These are phyloP conservation scores for Neofusicoccum parvum DNA, from an alignment of 2,329 filamentous ascomycete species.

Conservation along the genomic window DNA sequence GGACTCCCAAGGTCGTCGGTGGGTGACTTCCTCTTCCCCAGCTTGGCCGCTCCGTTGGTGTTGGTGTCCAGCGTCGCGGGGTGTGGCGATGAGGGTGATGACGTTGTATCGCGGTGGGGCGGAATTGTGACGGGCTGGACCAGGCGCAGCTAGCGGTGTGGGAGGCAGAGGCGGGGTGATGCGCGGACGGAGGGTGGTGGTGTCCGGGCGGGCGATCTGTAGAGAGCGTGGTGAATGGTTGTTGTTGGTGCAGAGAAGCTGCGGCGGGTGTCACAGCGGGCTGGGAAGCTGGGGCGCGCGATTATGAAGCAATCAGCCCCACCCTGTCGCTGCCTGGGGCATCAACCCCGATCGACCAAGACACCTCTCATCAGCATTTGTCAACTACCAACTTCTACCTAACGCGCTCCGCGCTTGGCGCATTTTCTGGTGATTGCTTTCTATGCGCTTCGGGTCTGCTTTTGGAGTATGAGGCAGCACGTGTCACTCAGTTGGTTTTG, in stretches of 20 bases:
- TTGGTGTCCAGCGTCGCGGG: slow-evolving; percentile 20
- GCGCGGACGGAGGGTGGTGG: background rate
- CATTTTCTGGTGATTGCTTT: too few relatives aligned
- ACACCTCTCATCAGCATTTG: background rate
- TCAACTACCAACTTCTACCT: background rate
- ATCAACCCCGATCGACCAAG: background rate
- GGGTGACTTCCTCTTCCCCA: slow-evolving; percentile 45
- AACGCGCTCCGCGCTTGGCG: too few relatives aligned
- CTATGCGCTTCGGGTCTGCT: too few relatives aligned
- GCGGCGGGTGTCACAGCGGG: slow-evolving; percentile 4
- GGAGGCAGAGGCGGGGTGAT: background rate
- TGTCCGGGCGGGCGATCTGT: slow-evolving; percentile 1
- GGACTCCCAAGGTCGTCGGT: slow-evolving; percentile 43
- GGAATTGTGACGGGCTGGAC: slow-evolving; percentile 16
- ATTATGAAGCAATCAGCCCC: slow-evolving; percentile 19
- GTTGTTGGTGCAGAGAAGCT: background rate
- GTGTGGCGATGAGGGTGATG: slow-evolving; percentile 20
- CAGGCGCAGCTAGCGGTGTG: background rate
- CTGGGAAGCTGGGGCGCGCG: slow-evolving; percentile 18
- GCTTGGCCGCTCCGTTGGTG: slow-evolving; percentile 32
- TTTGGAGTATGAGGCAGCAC: too few relatives aligned
- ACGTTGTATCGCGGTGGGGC: slow-evolving; percentile 20
- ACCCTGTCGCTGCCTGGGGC: slow-evolving; percentile 4
- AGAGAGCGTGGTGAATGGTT: slow-evolving; percentile 14
- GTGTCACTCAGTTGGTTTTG: too few relatives aligned